phyloP scores from a whole-genome alignment of 345 rosid genomes.

The Eutrema japonicum region DNA sequence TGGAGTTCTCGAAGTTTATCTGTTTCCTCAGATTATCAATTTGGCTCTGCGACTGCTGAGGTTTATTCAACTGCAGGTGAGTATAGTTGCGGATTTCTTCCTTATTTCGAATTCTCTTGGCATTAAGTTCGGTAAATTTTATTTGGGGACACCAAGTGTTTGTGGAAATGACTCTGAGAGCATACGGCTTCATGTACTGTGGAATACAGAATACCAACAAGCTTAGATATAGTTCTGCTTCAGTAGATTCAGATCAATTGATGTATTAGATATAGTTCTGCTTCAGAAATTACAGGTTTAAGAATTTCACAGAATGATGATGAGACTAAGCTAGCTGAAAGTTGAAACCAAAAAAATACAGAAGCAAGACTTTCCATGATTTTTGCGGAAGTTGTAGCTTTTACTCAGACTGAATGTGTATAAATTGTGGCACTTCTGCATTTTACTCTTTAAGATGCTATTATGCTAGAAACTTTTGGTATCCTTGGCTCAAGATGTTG shows the following conservation, averaged over 20 bases:
- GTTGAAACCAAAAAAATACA: neutral
- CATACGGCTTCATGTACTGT: neutral
- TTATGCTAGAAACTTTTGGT: neutral
- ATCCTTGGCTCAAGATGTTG: neutral
- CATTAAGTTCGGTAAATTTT: neutral
- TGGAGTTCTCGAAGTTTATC: neutral
- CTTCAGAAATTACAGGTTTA: neutral
- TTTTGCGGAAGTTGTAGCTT: neutral
- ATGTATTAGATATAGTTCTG: neutral
- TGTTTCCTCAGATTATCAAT: slow-evolving; percentile 2
- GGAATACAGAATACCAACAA: neutral
- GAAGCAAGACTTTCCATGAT: neutral
- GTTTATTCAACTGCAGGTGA: slow-evolving; percentile 12
- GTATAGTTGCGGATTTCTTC: neutral
- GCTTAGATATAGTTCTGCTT: neutral
- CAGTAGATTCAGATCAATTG: neutral
- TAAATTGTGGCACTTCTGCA: neutral
- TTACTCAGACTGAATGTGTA: slow-evolving; percentile 6
- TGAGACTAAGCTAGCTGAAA: slow-evolving; percentile 2
- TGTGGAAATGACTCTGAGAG: slow-evolving; percentile 21
- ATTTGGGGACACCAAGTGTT: slow-evolving; percentile 4
- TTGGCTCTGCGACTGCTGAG: neutral
- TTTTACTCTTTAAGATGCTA: slow-evolving; percentile 22
- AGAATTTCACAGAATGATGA: neutral
- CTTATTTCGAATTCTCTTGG: neutral